Evolutionary conservation across 257 asterid genomes (phyloP).

Genomic region (Thymus mandschuricus): DNA sequence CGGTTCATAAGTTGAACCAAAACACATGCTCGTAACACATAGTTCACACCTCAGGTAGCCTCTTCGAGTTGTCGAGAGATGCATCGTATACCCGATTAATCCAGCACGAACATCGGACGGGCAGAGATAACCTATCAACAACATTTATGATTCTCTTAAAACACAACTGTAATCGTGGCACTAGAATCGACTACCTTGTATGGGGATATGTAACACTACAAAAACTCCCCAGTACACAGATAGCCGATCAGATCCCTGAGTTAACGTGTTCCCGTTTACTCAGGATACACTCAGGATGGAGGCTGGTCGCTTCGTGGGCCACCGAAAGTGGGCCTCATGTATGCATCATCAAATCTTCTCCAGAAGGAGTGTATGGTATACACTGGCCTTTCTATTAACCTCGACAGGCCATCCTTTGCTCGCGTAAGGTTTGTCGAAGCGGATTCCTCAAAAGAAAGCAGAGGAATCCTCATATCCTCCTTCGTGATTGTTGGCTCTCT

Average conservation of each 20-base stretch:
- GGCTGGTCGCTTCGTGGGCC: constrained; percentile 47
- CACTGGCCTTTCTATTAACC: constrained; percentile 84
- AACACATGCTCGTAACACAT: no score
- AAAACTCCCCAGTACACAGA: background rate
- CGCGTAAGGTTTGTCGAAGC: constrained; percentile 62
- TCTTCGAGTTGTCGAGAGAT: no score
- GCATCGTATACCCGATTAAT: no score
- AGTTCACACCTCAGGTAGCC: no score
- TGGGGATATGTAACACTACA: background rate
- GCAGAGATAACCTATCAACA: background rate
- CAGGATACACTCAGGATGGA: background rate
- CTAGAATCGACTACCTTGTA: no score
- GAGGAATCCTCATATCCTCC: constrained; percentile 77
- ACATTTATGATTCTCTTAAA: no score
- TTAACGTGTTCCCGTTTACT: no score
- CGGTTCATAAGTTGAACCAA: no score
- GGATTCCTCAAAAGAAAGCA: constrained; percentile 85
- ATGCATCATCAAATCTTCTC: constrained; percentile 80
- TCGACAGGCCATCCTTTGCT: constrained; percentile 70
- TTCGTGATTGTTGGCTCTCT: constrained; percentile 65
- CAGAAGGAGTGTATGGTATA: constrained; percentile 80
- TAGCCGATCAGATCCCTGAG: no score
- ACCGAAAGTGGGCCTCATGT: constrained; percentile 90
- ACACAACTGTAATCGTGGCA: no score
- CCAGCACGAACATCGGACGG: background rate